Conservation (phyloP, 192 early-diverging fungal genomes). For the Backusella circina region DNA sequence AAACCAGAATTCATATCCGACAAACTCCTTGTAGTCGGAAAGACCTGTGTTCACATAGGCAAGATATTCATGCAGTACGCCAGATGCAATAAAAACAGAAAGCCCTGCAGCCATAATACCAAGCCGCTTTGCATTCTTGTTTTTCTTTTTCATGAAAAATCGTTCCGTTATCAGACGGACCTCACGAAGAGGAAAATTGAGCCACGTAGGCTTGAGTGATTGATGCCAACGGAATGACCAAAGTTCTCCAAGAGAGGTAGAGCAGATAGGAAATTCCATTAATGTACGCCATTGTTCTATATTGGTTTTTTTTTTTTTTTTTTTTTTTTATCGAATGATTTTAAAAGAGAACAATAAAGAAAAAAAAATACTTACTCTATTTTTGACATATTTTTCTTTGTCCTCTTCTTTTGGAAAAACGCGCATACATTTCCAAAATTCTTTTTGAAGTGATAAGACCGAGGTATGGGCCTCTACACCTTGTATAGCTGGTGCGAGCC, state of each 20-base stretch:
- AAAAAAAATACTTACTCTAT: neutral
- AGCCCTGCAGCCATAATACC: neutral
- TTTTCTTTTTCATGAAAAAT: neutral
- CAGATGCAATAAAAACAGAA: neutral
- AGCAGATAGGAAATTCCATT: neutral
- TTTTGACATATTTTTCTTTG: neutral
- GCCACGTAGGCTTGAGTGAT: constrained; percentile 2
- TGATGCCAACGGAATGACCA: constrained; percentile 15
- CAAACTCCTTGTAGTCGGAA: neutral
- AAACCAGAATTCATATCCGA: constrained; percentile 2
- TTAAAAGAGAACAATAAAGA: neutral
- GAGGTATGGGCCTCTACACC: neutral
- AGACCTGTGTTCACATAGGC: neutral
- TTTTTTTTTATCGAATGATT: too few species aligned
- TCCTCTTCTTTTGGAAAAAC: constrained; percentile 2
- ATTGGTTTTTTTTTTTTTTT: neutral
- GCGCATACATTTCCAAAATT: constrained; percentile 1
- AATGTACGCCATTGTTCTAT: constrained; percentile 13
- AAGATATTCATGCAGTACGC: neutral
- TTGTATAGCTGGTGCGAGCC: neutral
- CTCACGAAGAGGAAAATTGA: constrained; percentile 1
- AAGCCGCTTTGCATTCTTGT: neutral
- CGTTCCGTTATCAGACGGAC: constrained; percentile 4
- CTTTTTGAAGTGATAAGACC: neutral
- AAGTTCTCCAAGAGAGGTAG: constrained; percentile 1